Conservation (phyloP, 345 rosid genomes). For the Populus euphratica region DNA sequence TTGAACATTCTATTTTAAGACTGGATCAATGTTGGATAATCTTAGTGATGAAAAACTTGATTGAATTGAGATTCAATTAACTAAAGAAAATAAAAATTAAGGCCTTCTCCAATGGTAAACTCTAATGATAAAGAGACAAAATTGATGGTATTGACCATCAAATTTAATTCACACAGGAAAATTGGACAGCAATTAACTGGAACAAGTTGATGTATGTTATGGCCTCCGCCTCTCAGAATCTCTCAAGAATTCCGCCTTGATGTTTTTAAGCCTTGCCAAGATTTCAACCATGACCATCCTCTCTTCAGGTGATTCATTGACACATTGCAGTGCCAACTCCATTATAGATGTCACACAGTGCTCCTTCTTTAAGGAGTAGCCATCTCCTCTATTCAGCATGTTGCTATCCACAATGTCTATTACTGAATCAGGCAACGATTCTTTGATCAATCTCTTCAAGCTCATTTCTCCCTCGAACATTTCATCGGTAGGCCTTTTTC, state of each 20-base stretch:
- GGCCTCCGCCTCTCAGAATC: too few species aligned
- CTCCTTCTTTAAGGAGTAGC: neutral
- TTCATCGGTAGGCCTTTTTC: neutral
- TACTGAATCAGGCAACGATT: neutral
- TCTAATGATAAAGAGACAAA: too few species aligned
- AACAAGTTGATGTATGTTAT: too few species aligned
- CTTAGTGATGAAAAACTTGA: too few species aligned
- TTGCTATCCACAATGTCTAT: neutral
- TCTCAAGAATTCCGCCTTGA: neutral
- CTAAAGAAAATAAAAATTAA: too few species aligned
- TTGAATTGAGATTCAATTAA: too few species aligned
- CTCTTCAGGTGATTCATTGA: neutral
- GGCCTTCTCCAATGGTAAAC: too few species aligned
- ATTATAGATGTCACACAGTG: neutral
- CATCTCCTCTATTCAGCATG: neutral
- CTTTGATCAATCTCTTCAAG: neutral
- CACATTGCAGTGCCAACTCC: constrained; percentile 5
- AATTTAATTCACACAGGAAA: too few species aligned
- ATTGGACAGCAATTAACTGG: too few species aligned
- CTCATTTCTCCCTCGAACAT: constrained; percentile 1
- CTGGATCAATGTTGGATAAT: too few species aligned
- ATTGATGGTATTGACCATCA: too few species aligned
- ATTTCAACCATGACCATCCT: constrained; percentile 12
- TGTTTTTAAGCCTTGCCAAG: constrained; percentile 2
- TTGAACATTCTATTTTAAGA: too few species aligned